Conservation (phyloP, 1,284 basidiomycete genomes). For the Abortiporus biennis region DNA sequence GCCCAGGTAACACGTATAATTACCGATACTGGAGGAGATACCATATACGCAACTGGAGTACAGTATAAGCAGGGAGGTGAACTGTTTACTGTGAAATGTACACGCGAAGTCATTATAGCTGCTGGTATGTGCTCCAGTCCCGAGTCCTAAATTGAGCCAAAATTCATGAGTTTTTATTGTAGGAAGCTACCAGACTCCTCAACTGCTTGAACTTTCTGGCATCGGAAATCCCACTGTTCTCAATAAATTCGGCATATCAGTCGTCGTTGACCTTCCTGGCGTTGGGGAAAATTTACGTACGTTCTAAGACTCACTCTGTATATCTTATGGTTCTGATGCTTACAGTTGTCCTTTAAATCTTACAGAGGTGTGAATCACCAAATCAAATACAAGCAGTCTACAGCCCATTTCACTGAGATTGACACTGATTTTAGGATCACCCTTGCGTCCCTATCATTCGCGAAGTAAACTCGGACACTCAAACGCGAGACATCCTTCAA, state of each 20-base stretch:
- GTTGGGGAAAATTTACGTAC: slow-evolving; percentile 10
- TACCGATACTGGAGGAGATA: slow-evolving; percentile 4
- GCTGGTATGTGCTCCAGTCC: slow-evolving; percentile 11
- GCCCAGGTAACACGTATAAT: slow-evolving; percentile 16
- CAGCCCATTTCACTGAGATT: no score
- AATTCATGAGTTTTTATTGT: background rate
- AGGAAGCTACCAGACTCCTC: no score
- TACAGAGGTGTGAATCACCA: no score
- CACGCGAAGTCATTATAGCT: slow-evolving; percentile 20
- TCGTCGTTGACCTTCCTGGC: slow-evolving; percentile 13
- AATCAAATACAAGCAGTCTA: no score
- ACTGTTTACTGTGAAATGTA: slow-evolving; percentile 17
- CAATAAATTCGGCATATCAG: slow-evolving; percentile 8
- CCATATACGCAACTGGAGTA: slow-evolving; percentile 18
- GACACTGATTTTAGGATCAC: background rate
- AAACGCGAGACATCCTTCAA: background rate
- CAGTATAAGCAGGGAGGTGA: slow-evolving; percentile 22
- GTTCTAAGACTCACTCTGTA: background rate
- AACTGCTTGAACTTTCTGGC: slow-evolving; percentile 16
- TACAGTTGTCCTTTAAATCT: no score
- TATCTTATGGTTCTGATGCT: no score
- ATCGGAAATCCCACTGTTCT: slow-evolving; percentile 13
- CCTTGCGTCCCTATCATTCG: background rate
- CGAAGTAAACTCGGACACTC: background rate
- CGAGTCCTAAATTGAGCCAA: background rate